phyloP scores from a whole-genome alignment of 169 alveolate species.

The Pseudocohnilembus persalinus region DNA sequence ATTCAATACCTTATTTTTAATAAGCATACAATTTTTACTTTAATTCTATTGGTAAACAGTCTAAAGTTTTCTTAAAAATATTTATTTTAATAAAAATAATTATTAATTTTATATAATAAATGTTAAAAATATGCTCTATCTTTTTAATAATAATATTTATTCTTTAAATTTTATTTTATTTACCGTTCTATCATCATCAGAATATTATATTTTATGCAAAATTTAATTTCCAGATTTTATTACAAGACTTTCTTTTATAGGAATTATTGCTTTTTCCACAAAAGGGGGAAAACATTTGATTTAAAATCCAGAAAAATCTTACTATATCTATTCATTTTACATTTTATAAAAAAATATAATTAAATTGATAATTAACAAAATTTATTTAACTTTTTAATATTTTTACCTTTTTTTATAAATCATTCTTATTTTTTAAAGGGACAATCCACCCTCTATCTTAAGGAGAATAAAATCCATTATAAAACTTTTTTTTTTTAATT shows the following conservation, averaged over 20 bases:
- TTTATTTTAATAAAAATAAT: too few species aligned
- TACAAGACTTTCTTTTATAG: not conserved
- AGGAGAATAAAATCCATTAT: not conserved
- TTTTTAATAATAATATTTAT: too few species aligned
- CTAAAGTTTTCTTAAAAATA: not conserved
- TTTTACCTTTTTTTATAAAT: not conserved
- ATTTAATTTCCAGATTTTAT: not conserved
- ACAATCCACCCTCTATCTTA: not conserved
- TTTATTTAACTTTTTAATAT: not conserved
- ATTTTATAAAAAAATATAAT: too few species aligned
- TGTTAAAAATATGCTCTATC: too few species aligned
- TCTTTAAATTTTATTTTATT: too few species aligned
- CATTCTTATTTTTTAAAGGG: not conserved
- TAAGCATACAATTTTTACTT: conserved; percentile 37
- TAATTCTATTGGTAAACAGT: not conserved
- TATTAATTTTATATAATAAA: too few species aligned
- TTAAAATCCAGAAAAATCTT: not conserved
- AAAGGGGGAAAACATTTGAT: not conserved
- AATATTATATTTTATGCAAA: not conserved
- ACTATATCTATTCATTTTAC: not conserved
- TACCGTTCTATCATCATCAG: not conserved
- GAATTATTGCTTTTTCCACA: not conserved
- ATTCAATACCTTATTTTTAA: conserved; percentile 63
- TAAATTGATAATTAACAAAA: too few species aligned
- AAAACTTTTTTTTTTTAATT: not conserved